phyloP scores from a whole-genome alignment of 1,284 basidiomycete genomes.

The Apiotrichum sp. region DNA sequence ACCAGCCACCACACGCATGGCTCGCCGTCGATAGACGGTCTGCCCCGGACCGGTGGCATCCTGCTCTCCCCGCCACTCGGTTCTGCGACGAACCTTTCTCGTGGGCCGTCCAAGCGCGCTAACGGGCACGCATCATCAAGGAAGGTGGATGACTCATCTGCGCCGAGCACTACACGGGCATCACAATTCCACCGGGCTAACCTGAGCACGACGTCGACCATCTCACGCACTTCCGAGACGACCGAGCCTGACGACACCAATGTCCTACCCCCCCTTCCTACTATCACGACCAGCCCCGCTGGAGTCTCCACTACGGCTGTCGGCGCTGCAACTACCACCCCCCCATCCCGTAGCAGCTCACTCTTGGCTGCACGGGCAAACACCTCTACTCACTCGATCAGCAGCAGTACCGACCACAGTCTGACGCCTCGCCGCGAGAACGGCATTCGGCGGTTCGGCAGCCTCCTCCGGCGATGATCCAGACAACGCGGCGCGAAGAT shows the following conservation, averaged over 20 bases:
- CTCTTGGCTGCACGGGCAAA: neutral
- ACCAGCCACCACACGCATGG: constrained; percentile 1
- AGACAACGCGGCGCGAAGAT: neutral
- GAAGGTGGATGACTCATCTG: neutral
- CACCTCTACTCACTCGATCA: neutral
- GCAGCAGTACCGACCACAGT: neutral
- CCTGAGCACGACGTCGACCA: constrained; percentile 1
- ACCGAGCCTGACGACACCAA: constrained; percentile 1
- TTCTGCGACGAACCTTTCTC: neutral
- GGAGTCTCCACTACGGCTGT: neutral
- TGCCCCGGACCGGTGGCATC: constrained; percentile 7
- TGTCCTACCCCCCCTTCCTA: neutral
- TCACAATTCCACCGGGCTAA: constrained; percentile 1
- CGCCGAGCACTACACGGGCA: constrained; percentile 1
- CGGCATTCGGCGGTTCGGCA: constrained; percentile 30
- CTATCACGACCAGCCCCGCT: neutral
- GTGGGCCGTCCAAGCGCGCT: constrained; percentile 2
- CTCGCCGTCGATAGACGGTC: constrained; percentile 4
- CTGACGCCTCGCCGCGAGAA: neutral
- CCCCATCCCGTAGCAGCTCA: neutral
- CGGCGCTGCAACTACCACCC: neutral
- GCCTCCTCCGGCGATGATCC: constrained; percentile 24
- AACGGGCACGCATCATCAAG: constrained; percentile 6
- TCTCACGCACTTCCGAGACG: constrained; percentile 2
- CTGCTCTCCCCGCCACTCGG: constrained; percentile 5